Base-by-base conservation (phyloP, 1,284 basidiomycete species). In the Puccinia horiana region DNA sequence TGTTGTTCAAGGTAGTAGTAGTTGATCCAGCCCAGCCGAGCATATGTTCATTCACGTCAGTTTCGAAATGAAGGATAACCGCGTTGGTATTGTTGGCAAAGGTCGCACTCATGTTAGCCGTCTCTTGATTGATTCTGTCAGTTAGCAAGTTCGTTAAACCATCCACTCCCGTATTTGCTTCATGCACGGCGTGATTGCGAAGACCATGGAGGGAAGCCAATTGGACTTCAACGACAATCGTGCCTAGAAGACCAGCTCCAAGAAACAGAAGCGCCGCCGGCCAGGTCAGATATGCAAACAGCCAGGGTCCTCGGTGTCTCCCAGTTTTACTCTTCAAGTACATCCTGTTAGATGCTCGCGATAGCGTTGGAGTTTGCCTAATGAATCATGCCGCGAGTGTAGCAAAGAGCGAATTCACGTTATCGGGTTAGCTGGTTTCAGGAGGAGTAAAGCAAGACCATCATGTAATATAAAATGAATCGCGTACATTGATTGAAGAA, bases 1-100 rank as follows among this genome's bases (percentile, higher is more conserved):
- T 81, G 69, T 81, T 81, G 54, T 81, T 81, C 14, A 81, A 67
- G 16, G 78, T 73, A 5, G 67, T 72, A 11, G 78, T 81, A 2
- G 78, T 81, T 29, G 78, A 61, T 32, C 78, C 78, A n/a, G 78
- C 78, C 78, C 78, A 81, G 26, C 69, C 67, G 29, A 81, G 47
- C 78, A 81, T 81, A 23, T 81, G 67, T 20, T 72, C 69, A 73
- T 81, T 81, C n/a, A 81, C 69, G 37, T 81, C 69, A 16, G 47
- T 40, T 73, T 81, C 69, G 40, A 81, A 81, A 42, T 32, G 52
- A 16, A 81, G 37, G n/a, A 81, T 73, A n/a, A 81, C 78, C 14
- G 78, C 11, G 42, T 81, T 81, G 52, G 78, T 81, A 54, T 63
- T 42, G 12, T 81, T 70, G 26, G 78, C 78, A 40, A 81, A 81